Base-by-base conservation (phyloP, 208 protist species). In the Trichomonas tenax region DNA sequence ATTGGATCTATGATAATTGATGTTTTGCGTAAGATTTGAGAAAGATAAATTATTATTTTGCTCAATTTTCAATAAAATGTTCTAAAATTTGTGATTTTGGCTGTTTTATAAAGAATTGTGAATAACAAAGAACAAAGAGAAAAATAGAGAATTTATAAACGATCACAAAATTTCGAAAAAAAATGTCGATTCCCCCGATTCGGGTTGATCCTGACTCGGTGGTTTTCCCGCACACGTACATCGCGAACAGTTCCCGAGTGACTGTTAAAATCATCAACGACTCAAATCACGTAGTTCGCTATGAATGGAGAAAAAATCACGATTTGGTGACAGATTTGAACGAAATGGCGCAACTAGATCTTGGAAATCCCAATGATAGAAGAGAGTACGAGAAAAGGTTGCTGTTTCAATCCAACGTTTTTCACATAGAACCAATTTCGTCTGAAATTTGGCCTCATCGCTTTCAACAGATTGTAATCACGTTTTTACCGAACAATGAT, bases 241-340 rank as follows among this genome's bases (percentile, higher is more conserved):
- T 93, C 0, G 14, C 86, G n/a, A 41, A 38, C 0, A 93, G 1
- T 14, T 38, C 86, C 17, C 0, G 44, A 93, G 9, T 51, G 14
- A 93, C 86, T 38, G 31, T 93, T 6, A 93, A 93, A 36, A 93
- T 93, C 15, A 93, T 93, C 31, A 93, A 93, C 46, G 86, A 93
- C 15, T 26, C 40, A 38, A 51, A 93, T 38, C 26, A 48, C 41
- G 44, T 93, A 17, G 0, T 93, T 23, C 40, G 31, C 0, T 34
- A 26, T 38, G 86, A 93, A 93, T 93, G 86, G 86, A 4, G 86
- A 93, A 48, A 51, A 93, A 48, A 48, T 93, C 44, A 23, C 6
- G 44, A 51, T 38, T n/a, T 48, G 38, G 0, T 40, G 2, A 31
- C 41, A 23, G 86, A 93, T 48, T 26, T 48, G 17, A 93, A 48